A percentile compares a stretch with the other conserved stretches of the same genome.
phyloP scores from a whole-genome alignment of 2,329 filamentous ascomycete species.

The Knufia petricola region DNA sequence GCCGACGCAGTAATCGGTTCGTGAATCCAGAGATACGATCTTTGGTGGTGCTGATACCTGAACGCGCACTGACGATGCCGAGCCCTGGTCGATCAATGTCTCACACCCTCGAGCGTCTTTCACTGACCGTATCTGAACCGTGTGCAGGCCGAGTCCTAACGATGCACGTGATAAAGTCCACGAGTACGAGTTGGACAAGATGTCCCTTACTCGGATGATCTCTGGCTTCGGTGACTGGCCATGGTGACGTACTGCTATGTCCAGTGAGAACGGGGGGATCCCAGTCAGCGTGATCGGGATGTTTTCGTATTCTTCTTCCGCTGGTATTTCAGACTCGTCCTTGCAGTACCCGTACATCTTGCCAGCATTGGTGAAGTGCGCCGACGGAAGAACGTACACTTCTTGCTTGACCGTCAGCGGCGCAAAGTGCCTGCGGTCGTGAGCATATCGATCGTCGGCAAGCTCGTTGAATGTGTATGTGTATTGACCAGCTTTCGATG shows the following conservation, averaged over 20 bases:
- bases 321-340: conserved; percentile 34
- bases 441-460: conserved; percentile 76
- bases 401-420: conserved; percentile 67
- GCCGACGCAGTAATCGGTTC: conserved; percentile 85
- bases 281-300: conserved; percentile 83
- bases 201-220: conserved; percentile 69
- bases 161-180: conserved; percentile 77
- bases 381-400: conserved; percentile 74
- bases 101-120: conserved; percentile 81
- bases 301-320: conserved; percentile 68
- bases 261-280: conserved; percentile 75
- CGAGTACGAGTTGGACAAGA: conserved; percentile 62
- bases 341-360: conserved; percentile 95
- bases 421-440: conserved; percentile 54
- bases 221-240: conserved; percentile 64
- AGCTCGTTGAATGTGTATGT: conserved; percentile 78
- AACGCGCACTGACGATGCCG: conserved; percentile 69
- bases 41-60: conserved; percentile 87
- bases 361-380: conserved; percentile 72
- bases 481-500: conserved; percentile 69
- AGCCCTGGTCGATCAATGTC: conserved; percentile 58
- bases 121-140: conserved; percentile 80
- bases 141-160: conserved; percentile 79
- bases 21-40: conserved; percentile 77
- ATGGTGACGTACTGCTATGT: conserved; percentile 89